A percentile compares a stretch with the other conserved stretches of the same genome.
phyloP scores from a whole-genome alignment of 2,329 filamentous ascomycete species.

The Xylariaceae sp. region DNA sequence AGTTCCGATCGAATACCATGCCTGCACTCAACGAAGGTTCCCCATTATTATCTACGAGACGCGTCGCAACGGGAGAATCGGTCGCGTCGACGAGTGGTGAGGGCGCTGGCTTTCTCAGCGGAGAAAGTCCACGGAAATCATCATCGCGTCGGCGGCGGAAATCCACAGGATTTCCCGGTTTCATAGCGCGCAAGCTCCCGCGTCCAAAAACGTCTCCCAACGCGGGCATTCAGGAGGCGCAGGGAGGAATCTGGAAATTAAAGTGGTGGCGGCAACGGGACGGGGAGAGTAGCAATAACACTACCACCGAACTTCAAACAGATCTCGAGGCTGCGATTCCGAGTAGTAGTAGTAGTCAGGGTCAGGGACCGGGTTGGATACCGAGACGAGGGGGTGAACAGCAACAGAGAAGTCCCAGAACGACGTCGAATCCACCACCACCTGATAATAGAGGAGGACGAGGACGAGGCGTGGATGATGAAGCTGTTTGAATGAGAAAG shows the following conservation, averaged over 20 bases:
- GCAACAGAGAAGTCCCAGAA: slow-evolving; percentile 9
- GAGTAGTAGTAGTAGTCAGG: slow-evolving; percentile 16
- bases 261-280: slow-evolving; percentile 46
- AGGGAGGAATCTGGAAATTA: slow-evolving; percentile 49
- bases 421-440: slow-evolving; percentile 2
- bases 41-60: slow-evolving; percentile 33
- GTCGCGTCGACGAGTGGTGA: slow-evolving; percentile 25
- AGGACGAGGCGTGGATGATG: slow-evolving; percentile 19
- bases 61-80: slow-evolving; percentile 27
- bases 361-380: slow-evolving; percentile 20
- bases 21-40: slow-evolving; percentile 38
- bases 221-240: slow-evolving; percentile 41
- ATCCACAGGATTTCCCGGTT: slow-evolving; percentile 58
- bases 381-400: slow-evolving; percentile 13
- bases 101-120: slow-evolving; percentile 13
- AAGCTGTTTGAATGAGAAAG: slow-evolving; percentile 23
- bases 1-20: slow-evolving; percentile 46
- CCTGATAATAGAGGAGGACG: slow-evolving; percentile 1
- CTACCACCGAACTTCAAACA: slow-evolving; percentile 10
- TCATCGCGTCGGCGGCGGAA: slow-evolving; percentile 37
- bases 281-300: slow-evolving; percentile 1
- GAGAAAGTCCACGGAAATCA: slow-evolving; percentile 9
- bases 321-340: slow-evolving; percentile 25
- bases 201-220: slow-evolving; percentile 36
- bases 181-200: slow-evolving; percentile 46